Evolutionary conservation across 257 asterid genomes (phyloP), one percentile per base, ranked within the genome.

Genomic region (Catharanthus roseus): DNA sequence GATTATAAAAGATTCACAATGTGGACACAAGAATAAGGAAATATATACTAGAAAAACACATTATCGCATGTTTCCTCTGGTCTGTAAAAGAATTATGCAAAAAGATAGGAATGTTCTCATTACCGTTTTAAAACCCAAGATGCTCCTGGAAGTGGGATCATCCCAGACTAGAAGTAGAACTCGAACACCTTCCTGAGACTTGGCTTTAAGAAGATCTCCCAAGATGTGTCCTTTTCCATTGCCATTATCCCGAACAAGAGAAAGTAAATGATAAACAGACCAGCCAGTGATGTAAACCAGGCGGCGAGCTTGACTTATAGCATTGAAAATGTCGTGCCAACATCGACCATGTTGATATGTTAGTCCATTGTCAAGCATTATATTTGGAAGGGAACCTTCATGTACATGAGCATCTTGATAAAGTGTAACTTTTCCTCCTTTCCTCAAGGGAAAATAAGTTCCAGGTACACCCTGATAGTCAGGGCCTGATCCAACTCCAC

Each of bases 171-270:
- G 96, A 60, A 93, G 91, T 77, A 93, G 62, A 39, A 93, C 95
- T 71, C 97, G 84, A 68, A 93, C 97, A 39, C 97, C 98, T 83
- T 93, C 98, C 71, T 90, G 95, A 47, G 98, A 93, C 88, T 90
- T 93, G 24, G 67, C 71, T 74, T 88, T 90, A 73, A 93, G 83
- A 77, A 93, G 83, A 49, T 93, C 93, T 13, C 98, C 98, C 83
- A 93, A 81, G 54, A 67, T 72, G 77, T 89, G 78, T 16, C 80
- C 72, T 6, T 67, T 69, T 1, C 77, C 74, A 39, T 69, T 65
- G 3, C 82, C 86, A 65, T 82, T 88, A 65, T 89, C 92, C 56
- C 98, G 77, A 71, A 93, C 96, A 65, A 93, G 92, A 54, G 80
- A 81, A 65, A 90, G 96, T 4, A 89, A 61, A 77, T 93, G 97